phyloP scores from a whole-genome alignment of 2,329 filamentous ascomycete species.

The Colletotrichum phormii region DNA sequence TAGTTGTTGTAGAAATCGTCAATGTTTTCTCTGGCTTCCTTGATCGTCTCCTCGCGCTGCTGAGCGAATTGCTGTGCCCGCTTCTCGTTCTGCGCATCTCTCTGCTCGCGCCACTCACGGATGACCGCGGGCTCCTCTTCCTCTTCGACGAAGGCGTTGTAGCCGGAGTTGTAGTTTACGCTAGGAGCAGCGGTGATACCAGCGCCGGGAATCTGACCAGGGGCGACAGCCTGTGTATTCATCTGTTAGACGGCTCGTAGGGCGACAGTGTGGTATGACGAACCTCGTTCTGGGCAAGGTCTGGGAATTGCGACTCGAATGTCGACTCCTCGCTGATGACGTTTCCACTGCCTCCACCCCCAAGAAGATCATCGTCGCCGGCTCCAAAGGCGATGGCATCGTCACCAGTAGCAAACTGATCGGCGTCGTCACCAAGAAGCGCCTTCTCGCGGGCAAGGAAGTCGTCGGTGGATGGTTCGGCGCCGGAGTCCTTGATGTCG shows the following conservation, averaged over 20 bases:
- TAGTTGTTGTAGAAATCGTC: conserved; percentile 99
- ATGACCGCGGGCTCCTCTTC: conserved; percentile 92
- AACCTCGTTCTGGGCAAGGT: conserved; percentile 80
- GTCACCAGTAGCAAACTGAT: conserved; percentile 84
- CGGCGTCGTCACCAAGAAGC: conserved; percentile 89
- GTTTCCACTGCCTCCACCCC: conserved; percentile 69
- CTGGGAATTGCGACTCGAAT: conserved; percentile 93
- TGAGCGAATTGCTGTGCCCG: conserved; percentile 85
- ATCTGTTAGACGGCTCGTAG: conserved; percentile 7
- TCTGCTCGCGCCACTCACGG: conserved; percentile 90
- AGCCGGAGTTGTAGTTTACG: conserved; percentile 72
- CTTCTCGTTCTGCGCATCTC: conserved; percentile 84
- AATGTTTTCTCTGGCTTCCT: conserved; percentile 92
- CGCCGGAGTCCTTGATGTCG: conserved; percentile 68
- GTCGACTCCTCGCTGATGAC: conserved; percentile 50
- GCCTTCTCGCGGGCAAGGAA: conserved; percentile 95
- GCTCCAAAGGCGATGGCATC: conserved; percentile 76
- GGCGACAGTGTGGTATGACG: conserved; percentile 30
- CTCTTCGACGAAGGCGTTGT: conserved; percentile 63
- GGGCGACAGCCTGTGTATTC: conserved; percentile 71
- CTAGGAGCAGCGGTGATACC: conserved; percentile 80
- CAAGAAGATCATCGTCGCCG: conserved; percentile 78
- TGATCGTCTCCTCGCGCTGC: conserved; percentile 86
- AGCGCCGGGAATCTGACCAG: conserved; percentile 80
- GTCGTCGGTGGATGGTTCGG: conserved; percentile 76